phyloP scores from a whole-genome alignment of 352 stramenopile genomes.

The Phytophthora nicotianae region DNA sequence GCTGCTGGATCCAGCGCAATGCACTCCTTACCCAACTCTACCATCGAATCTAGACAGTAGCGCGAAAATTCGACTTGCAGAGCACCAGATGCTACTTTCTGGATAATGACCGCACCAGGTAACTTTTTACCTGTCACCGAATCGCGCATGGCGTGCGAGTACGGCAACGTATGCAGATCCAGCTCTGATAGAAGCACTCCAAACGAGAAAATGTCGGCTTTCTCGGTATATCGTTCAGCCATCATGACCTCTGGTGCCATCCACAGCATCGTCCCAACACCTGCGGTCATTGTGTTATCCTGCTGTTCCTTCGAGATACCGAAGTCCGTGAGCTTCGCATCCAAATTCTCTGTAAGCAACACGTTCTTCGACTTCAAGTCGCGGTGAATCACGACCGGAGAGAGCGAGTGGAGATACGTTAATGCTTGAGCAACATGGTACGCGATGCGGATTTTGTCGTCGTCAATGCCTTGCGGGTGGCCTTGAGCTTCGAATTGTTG shows the following conservation, averaged over 20 bases:
- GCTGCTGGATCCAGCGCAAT: conserved; percentile 11
- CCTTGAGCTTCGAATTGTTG: conserved; percentile 14
- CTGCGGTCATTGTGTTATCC: conserved; percentile 34
- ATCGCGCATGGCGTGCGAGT: conserved; percentile 17
- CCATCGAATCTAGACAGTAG: not conserved
- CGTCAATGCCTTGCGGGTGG: conserved; percentile 22
- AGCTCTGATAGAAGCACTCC: conserved; percentile 34
- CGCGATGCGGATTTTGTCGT: conserved; percentile 35
- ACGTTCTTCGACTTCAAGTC: conserved; percentile 56
- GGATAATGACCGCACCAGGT: not conserved
- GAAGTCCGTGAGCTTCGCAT: conserved; percentile 47
- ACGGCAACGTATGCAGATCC: conserved; percentile 22
- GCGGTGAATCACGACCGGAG: conserved; percentile 33
- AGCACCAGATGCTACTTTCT: conserved; percentile 11
- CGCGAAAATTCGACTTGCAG: conserved; percentile 19
- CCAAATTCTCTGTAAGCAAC: conserved; percentile 20
- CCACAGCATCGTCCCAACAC: conserved; percentile 35
- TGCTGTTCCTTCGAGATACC: conserved; percentile 20
- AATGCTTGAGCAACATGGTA: conserved; percentile 33
- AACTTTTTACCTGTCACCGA: conserved; percentile 1
- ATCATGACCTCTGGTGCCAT: conserved; percentile 35
- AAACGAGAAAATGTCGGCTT: conserved; percentile 41
- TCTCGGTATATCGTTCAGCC: conserved; percentile 34
- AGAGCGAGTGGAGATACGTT: conserved; percentile 1
- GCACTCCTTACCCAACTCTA: conserved; percentile 8